A percentile compares a stretch with the other conserved stretches of the same genome.
Evolutionary conservation across 2,329 filamentous ascomycete species (phyloP).

Genomic region (Xenoacremonium recifei): DNA sequence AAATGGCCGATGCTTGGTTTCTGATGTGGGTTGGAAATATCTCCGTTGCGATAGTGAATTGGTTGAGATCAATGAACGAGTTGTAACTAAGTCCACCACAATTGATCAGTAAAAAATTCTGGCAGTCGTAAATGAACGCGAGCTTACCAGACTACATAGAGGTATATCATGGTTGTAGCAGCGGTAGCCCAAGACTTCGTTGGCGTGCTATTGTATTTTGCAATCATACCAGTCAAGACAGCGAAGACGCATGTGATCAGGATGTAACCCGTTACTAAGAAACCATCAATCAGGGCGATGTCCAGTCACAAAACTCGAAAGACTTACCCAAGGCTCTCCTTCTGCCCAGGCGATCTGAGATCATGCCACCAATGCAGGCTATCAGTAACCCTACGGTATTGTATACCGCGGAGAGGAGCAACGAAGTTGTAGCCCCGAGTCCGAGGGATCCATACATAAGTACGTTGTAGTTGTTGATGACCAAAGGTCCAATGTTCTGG

Average conservation of each 20-base stretch:
- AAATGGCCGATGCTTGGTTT: conserved; percentile 3
- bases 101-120: no score
- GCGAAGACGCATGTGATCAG: conserved; percentile 1
- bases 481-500: conserved; percentile 4
- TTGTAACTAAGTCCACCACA: no score
- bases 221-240: conserved; percentile 2
- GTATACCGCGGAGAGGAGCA: conserved; percentile 2
- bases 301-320: no score
- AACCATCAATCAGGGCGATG: no score
- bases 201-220: conserved; percentile 4
- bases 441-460: conserved; percentile 3
- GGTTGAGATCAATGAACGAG: conserved; percentile 5
- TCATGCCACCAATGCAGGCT: conserved; percentile 5
- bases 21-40: conserved; percentile 6
- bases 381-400: conserved; percentile 2
- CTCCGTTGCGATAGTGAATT: conserved; percentile 3
- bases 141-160: conserved; percentile 3
- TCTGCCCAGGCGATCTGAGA: conserved; percentile 3
- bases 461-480: conserved; percentile 6
- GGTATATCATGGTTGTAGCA: conserved; percentile 3
- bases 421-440: conserved; percentile 1
- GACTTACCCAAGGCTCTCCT: conserved; percentile 2
- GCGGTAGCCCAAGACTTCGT: conserved; percentile 3
- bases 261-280: conserved; percentile 4
- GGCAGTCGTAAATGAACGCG: no score